Evolutionary conservation across 2,329 filamentous ascomycete genomes (phyloP).

Genomic region (Bimuria novae-zelandiae): DNA sequence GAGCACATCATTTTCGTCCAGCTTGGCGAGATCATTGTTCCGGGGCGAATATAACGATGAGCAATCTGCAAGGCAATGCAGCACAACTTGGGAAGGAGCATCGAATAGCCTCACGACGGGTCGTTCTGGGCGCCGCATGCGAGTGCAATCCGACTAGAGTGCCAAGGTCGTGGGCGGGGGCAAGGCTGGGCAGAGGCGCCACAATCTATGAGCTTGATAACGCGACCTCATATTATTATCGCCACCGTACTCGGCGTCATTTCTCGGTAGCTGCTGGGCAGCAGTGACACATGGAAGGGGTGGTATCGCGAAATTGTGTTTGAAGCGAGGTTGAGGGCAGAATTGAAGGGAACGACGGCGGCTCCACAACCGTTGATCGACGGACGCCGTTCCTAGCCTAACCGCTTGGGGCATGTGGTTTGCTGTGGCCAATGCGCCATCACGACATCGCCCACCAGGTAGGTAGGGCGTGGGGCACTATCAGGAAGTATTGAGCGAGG

Average conservation of each 20-base stretch:
- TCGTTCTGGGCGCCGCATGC: constrained; percentile 4
- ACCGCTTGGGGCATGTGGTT: constrained; percentile 6
- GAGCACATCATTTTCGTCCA: constrained; percentile 3
- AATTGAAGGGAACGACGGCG: neutral
- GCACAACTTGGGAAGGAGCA: constrained; percentile 7
- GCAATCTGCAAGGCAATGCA: neutral
- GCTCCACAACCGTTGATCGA: constrained; percentile 7
- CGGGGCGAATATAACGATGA: constrained; percentile 1
- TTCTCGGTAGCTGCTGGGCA: no score
- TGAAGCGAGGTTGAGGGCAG: neutral
- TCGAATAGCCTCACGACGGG: constrained; percentile 7
- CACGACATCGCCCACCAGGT: constrained; percentile 1
- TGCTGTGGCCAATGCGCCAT: neutral
- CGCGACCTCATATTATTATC: neutral
- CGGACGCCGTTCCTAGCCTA: neutral
- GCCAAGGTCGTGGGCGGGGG: constrained; percentile 5
- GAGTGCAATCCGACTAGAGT: neutral
- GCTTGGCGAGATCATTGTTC: constrained; percentile 5
- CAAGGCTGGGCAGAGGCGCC: constrained; percentile 2
- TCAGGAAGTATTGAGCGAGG: constrained; percentile 2
- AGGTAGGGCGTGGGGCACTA: neutral
- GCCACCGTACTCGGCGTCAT: no score
- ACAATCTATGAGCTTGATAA: constrained; percentile 7
- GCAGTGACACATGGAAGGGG: no score
- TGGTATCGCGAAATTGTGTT: neutral